A percentile compares a stretch with the other conserved stretches of the same genome.
phyloP scores from a whole-genome alignment of 495 filamentous ascomycete species.

The Letharia columbiana region DNA sequence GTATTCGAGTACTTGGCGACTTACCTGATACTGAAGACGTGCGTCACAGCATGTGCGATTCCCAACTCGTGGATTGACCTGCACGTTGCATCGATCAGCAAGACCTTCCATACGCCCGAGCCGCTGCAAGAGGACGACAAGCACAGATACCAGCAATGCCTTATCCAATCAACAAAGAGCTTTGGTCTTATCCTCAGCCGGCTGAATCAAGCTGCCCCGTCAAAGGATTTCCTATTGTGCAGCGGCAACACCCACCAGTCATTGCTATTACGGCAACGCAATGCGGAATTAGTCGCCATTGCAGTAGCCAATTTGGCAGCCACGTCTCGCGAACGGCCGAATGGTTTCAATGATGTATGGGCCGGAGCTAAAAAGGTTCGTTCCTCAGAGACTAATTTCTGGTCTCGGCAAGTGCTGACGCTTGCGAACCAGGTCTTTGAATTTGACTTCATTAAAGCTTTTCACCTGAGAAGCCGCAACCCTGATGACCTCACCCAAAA shows the following conservation, averaged over 20 bases:
- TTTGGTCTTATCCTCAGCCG: conserved; percentile 8
- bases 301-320: background rate
- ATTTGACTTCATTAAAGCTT: background rate
- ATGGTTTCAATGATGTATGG: background rate
- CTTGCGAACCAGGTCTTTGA: background rate
- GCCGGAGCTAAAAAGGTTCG: background rate
- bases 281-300: conserved; percentile 2
- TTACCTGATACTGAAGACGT: background rate
- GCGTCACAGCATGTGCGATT: background rate
- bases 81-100: background rate
- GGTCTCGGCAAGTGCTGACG: background rate
- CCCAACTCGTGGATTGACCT: conserved; percentile 4
- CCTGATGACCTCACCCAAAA: background rate
- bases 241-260: background rate
- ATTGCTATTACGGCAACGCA: background rate
- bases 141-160: conserved; percentile 11
- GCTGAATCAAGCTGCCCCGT: background rate
- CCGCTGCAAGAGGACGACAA: background rate
- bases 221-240: background rate
- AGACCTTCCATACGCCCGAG: background rate
- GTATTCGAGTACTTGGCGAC: background rate
- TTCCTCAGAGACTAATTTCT: too few relatives aligned
- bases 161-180: background rate
- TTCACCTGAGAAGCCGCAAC: background rate
- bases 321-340: background rate